Conservation (phyloP, 2,329 filamentous ascomycete genomes). For the Chaetomiaceae sp. region DNA sequence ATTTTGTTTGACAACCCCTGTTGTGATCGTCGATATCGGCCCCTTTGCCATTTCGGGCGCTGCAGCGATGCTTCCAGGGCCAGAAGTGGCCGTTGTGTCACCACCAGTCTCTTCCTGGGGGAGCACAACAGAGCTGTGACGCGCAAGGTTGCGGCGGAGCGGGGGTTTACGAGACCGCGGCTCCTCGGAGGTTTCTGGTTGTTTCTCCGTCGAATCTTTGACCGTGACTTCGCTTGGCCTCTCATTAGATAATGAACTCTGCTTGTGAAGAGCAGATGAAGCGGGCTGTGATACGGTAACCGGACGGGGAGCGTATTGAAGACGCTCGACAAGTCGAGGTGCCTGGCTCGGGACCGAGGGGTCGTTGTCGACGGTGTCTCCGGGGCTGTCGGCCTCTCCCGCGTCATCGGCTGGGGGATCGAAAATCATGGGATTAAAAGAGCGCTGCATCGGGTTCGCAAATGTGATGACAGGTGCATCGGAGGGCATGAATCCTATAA, state of each 20-base stretch:
- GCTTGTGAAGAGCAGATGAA: neutral
- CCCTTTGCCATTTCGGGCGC: conserved; percentile 1
- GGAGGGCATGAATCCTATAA: conserved; percentile 37
- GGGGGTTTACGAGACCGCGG: neutral
- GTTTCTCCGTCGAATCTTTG: neutral
- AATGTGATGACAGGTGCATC: conserved; percentile 13
- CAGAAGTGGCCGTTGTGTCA: neutral
- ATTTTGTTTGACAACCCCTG: neutral
- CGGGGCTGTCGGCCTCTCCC: neutral
- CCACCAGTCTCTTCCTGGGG: neutral
- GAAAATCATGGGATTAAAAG: neutral
- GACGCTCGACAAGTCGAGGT: neutral
- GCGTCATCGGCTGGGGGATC: neutral
- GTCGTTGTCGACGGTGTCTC: neutral
- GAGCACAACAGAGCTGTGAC: neutral
- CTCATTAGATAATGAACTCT: neutral
- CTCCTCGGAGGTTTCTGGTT: neutral
- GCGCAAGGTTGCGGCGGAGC: neutral
- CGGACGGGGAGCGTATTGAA: neutral
- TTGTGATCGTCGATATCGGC: neutral
- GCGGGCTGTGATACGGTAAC: neutral
- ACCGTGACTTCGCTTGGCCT: neutral
- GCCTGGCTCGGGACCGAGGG: too few relatives aligned
- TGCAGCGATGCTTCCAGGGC: neutral
- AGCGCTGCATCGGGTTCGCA: neutral